Base-by-base conservation (phyloP, 805 yeast species). In the Wickerhamiella allomyrinae region DNA sequence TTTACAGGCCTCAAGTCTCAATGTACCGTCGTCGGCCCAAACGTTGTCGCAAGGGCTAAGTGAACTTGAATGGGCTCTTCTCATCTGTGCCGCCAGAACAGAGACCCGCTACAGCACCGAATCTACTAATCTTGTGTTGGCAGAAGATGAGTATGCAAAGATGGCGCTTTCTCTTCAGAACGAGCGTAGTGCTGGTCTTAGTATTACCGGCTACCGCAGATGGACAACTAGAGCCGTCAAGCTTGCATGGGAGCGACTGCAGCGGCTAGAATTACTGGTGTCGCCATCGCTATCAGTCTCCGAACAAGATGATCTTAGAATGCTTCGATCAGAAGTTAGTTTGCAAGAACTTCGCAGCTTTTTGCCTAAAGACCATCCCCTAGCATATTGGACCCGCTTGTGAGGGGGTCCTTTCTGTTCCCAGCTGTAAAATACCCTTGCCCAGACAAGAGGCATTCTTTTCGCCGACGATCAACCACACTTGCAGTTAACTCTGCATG, bases 21-120 rank as follows among this genome's bases (percentile, higher is more conserved):
- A 34, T 35, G 41, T 29, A 17, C 49, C 49, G 4, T 34, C 45
- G 22, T 46, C 48, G 5, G 42, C 48, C 19, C 50, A 41, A 20
- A 36, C 37, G 8, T 41, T 50, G 5, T 5, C 45, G 4, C 43
- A 44, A 11, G 40, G 71, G 0, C 58, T 86, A 29, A 77, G 94
- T 3, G 79, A 79, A 45, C 56, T 83, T 23, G 96, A 89, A 53
- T 56, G 79, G 37, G 71, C 80, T 14, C 54, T 89, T 33, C 60
- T 84, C 11, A 74, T 87, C 5, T 74, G 85, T 34, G 79, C 87
- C 0, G 83, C 93, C 0, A 66, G 96, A 36, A 77, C 78, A 40
- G 66, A 74, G 20, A 66, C 73, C 39, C 80, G 77, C 50, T 67
- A 68, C 22, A 76, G 71, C 17, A 59, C 73, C 20, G 74, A 67